Percentiles rank a stretch among this genome's conserved stretches.
phyloP scores from a whole-genome alignment of 2,329 filamentous ascomycete genomes.

The Penicillium verrucosum region DNA sequence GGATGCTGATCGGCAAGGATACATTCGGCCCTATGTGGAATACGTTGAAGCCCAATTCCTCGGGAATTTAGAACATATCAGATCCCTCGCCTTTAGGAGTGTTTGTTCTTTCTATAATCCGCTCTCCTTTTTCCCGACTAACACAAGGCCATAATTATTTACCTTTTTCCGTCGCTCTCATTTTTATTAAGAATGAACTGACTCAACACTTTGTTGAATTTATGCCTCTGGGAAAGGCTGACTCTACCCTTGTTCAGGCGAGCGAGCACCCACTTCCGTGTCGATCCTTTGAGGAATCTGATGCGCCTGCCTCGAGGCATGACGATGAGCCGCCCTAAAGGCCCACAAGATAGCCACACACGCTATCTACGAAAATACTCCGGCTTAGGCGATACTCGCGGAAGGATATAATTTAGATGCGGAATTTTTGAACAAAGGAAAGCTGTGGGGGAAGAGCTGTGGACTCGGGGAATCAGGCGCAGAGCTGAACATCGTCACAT shows the following conservation, averaged over 20 bases:
- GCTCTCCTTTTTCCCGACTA: no score
- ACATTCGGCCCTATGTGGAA: no score
- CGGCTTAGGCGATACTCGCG: neutral
- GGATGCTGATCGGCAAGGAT: no score
- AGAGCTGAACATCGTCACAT: neutral
- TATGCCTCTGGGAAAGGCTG: neutral
- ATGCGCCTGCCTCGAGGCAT: neutral
- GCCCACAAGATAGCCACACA: neutral
- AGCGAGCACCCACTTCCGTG: neutral
- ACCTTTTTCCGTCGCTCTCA: no score
- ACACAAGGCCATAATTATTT: no score
- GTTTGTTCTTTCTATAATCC: no score
- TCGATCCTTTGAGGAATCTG: neutral
- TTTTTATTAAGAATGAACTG: no score
- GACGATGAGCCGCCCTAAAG: neutral
- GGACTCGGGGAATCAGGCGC: neutral
- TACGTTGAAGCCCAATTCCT: no score
- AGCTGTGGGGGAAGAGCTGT: neutral
- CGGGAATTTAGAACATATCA: no score
- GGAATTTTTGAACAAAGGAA: no score
- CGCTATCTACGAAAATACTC: neutral
- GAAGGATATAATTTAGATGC: neutral
- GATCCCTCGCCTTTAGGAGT: no score
- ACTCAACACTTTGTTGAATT: neutral
- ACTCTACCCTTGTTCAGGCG: neutral